Evolutionary conservation across 139 green algal species (phyloP), one percentile per base, ranked within the genome.

Genomic region (Mesostigma viride): DNA sequence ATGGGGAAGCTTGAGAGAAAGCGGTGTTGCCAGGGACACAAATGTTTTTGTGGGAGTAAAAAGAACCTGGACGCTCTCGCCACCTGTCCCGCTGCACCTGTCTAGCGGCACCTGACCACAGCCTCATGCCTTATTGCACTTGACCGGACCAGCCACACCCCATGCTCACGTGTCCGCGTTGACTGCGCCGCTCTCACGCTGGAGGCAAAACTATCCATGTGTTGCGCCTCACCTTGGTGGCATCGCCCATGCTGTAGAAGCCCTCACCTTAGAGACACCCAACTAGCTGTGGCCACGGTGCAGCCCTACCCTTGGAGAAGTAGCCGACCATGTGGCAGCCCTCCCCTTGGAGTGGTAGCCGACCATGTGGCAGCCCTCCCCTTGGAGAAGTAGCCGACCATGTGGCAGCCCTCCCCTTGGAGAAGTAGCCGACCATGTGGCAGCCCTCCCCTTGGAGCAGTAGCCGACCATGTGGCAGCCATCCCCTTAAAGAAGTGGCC

Each of bases 241-340:
- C 84, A 66, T 84, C 84, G 0, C 92, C 92, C 26, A 94, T 86
- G 30, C 96, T 86, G 78, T 98, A 91, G n/a, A 86, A 91, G 2
- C 93, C 93, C n/a, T n/a, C n/a, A n/a, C 68, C 76, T 94, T 85
- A 28, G 68, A 80, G 57, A 85, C 84, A 66, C 83, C 76, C 83
- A 86, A 0, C 92, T 91, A 24, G 93, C 84, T 1, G 91, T 91
- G 24, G 93, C 87, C 27, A 96, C 85, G 78, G 97, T 91, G n/a
- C 86, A 91, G 2, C 93, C 93, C 1, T 88, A 71, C 64, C 94
- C 86, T 70, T 99, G 92, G 24, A 85, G 84, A 79, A 85, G 69
- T 84, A 86, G 0, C 92, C 92, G 24, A 94, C 87, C 27, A 96
- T 86, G 78, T 98, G 92, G n/a, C 86, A 91, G 2, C 93, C 93